Evolutionary conservation across 2,329 filamentous ascomycete genomes (phyloP).

Genomic region (Pseudogymnoascus verrucosus): DNA sequence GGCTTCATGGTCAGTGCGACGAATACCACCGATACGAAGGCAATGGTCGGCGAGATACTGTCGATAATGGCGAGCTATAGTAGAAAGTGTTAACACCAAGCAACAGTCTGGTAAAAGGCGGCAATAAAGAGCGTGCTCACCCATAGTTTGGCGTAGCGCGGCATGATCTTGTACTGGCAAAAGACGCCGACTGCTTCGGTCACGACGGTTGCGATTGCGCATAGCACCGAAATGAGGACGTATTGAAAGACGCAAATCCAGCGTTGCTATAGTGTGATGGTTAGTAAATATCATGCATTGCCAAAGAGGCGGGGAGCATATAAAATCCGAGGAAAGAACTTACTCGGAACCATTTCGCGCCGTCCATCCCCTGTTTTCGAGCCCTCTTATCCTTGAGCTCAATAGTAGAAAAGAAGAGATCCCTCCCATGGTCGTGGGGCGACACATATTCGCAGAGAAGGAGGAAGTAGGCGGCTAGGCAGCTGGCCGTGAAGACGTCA

Average conservation of each 20-base stretch:
- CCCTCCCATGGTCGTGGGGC: background rate
- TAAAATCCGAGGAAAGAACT: background rate
- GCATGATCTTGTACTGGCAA: slow-evolving; percentile 25
- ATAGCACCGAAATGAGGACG: background rate
- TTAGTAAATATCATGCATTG: background rate
- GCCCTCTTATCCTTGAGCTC: background rate
- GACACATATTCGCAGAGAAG: background rate
- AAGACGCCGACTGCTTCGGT: slow-evolving; percentile 26
- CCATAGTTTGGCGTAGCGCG: slow-evolving; percentile 28
- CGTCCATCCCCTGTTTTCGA: background rate
- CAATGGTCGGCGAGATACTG: background rate
- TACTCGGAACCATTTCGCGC: background rate
- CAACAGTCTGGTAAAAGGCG: background rate
- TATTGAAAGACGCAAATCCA: background rate
- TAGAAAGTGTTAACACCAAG: background rate
- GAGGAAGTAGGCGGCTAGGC: background rate
- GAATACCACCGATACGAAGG: background rate
- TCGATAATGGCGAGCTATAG: background rate
- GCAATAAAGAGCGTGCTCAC: slow-evolving; percentile 21
- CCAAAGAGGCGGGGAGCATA: background rate
- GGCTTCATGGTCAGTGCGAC: background rate
- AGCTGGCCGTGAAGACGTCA: background rate
- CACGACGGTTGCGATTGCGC: slow-evolving; percentile 34
- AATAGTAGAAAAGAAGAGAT: background rate
- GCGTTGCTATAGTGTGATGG: background rate